Conservation (phyloP, 257 asterid genomes). For the Solanum chiquidenum region DNA sequence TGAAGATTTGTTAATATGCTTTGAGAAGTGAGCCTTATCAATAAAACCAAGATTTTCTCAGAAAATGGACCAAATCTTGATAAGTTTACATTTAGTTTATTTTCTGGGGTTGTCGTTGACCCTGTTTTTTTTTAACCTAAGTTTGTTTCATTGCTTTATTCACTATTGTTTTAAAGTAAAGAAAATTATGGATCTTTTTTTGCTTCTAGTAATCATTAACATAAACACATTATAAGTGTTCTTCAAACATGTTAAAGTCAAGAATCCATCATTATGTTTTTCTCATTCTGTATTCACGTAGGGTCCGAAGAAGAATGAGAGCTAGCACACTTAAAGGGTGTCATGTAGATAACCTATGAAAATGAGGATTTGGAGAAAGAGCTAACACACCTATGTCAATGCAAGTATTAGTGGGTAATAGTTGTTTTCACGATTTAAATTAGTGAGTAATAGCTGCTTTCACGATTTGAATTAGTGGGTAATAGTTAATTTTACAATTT, state of each 20-base stretch:
- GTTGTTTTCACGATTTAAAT: too few species aligned
- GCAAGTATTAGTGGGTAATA: not conserved
- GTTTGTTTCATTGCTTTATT: not conserved
- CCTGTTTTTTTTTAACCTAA: not conserved
- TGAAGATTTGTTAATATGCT: constrained; percentile 3
- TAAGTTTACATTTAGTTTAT: not conserved
- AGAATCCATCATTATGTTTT: not conserved
- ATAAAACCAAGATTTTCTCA: not conserved
- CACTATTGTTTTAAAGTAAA: not conserved
- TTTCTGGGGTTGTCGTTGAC: not conserved
- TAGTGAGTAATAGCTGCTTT: too few species aligned
- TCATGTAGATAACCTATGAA: not conserved
- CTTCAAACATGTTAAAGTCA: not conserved
- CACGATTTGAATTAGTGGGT: not conserved
- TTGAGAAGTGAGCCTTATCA: constrained; percentile 5
- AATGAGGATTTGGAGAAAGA: not conserved
- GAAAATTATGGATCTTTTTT: not conserved
- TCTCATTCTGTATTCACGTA: not conserved
- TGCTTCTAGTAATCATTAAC: not conserved
- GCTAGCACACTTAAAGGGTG: not conserved
- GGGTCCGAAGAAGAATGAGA: not conserved
- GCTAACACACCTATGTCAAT: not conserved
- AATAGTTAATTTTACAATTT: too few species aligned
- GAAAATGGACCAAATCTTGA: not conserved
- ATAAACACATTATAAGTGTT: not conserved